Evolutionary conservation across 23 red algal genomes (phyloP), one percentile per base, ranked within the genome.

Genomic region (Gracilariopsis chorda): DNA sequence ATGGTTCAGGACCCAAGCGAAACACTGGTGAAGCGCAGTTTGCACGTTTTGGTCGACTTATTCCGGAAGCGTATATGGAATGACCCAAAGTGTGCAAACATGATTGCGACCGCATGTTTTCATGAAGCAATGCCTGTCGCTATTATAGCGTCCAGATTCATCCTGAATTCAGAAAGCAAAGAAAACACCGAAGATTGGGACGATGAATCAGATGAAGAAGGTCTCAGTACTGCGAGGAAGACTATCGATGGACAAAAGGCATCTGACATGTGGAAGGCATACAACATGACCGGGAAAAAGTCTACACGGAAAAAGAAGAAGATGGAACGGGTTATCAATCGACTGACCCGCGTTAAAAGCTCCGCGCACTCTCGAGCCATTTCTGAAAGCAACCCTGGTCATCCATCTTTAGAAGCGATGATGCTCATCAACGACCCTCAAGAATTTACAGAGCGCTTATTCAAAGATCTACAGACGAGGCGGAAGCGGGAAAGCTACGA

Each of bases 391-490:
- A 88, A 88, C 23, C 65, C 83, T 19, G 78, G 74, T 9, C 46
- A 72, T 48, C 70, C 75, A 49, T 44, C 87, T 13, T 40, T 80
- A 24, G 65, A 90, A 45, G 81, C 92, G 0, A 73, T 98, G 71
- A 55, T 84, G 83, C 60, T 94, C 43, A 45, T 98, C 57, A 87
- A 94, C 70, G 88, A 94, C 64, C 93, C 93, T 7, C 92, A 98
- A 65, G 83, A 89, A 46, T 93, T 94, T 60, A 79, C 95, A 34
- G 95, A 97, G 51, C 79, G 84, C 12, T 77, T 97, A 10, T 97
- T 93, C 81, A 58, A 70, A 27, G 95, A 97, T 41, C 56, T 97
- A 32, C 84, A 93, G 21, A 88, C 51, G 19, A 51, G 83, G 12
- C 57, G 87, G 8, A 63, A 78, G 37, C 88, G 83, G 71, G 90